Conservation (phyloP, 768 basidiomycete species). For the Boletus patriciae region DNA sequence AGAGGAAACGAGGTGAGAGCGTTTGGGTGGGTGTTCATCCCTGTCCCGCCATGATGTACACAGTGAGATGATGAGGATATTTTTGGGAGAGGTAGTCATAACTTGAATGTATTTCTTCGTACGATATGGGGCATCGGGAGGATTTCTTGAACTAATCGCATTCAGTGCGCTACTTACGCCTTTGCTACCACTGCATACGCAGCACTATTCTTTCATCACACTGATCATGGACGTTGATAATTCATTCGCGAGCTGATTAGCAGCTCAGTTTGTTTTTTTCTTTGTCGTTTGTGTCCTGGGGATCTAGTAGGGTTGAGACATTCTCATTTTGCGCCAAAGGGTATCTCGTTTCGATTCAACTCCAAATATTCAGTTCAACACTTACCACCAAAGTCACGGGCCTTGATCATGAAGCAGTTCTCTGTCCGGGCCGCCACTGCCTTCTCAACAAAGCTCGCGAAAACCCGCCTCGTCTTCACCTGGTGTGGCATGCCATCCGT, state of each 20-base stretch:
- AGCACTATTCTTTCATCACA: not conserved
- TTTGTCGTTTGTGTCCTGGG: not conserved
- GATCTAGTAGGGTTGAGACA: not conserved
- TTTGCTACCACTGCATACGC: not conserved
- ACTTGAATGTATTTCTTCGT: conserved; percentile 5
- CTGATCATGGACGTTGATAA: not conserved
- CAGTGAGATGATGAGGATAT: not conserved
- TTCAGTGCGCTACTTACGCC: not conserved
- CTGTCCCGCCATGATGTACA: conserved; percentile 12
- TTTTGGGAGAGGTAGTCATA: not conserved
- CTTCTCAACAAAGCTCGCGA: no score
- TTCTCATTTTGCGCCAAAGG: no score
- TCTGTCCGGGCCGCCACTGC: no score
- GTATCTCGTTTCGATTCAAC: no score
- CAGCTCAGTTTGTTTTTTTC: not conserved
- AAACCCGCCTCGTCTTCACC: no score
- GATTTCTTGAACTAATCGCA: conserved; percentile 8
- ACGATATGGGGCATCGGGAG: not conserved
- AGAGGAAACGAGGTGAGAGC: conserved; percentile 56
- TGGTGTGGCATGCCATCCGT: no score
- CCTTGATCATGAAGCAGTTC: no score
- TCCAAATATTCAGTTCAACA: no score
- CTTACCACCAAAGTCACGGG: no score
- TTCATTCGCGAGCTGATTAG: not conserved
- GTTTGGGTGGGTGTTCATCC: conserved; percentile 64